Percentiles rank a stretch among this genome's conserved stretches.
Evolutionary conservation across 805 yeast genomes (phyloP).

Genomic region (Wickerhamomyces alni): DNA sequence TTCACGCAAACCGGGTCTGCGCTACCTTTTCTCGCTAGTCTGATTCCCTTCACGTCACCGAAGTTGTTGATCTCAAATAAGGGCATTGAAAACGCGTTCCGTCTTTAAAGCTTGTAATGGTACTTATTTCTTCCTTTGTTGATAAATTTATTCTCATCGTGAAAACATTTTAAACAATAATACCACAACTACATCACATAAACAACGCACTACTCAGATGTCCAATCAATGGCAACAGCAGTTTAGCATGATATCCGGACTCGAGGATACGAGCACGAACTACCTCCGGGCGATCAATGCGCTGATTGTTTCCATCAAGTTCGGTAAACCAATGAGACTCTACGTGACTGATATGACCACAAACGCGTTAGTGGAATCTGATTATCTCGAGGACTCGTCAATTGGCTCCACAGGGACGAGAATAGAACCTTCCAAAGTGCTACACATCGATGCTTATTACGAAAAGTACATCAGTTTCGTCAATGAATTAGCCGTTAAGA

Average conservation of each 20-base stretch:
- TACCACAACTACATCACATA: too few species aligned
- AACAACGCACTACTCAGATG: too few species aligned
- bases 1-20: not conserved
- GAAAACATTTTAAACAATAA: too few species aligned
- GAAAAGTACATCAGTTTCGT: slow-evolving; percentile 6
- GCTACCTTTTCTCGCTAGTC: not conserved
- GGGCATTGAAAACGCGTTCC: not conserved
- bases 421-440: not conserved
- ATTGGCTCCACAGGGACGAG: not conserved
- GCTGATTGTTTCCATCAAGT: not conserved
- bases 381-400: slow-evolving; percentile 1
- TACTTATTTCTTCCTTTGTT: too few species aligned
- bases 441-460: slow-evolving; percentile 5
- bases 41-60: not conserved
- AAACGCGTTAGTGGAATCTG: slow-evolving; percentile 2
- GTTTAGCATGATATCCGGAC: too few species aligned
- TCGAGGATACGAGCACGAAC: not conserved
- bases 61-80: not conserved
- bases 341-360: slow-evolving; percentile 11
- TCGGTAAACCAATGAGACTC: slow-evolving; percentile 1
- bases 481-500: not conserved
- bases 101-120: too few species aligned
- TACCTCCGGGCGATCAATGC: not conserved
- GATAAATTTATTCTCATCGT: too few species aligned
- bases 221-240: too few species aligned